phyloP scores from a whole-genome alignment of 768 basidiomycete genomes.

The Boletus subparvulus region DNA sequence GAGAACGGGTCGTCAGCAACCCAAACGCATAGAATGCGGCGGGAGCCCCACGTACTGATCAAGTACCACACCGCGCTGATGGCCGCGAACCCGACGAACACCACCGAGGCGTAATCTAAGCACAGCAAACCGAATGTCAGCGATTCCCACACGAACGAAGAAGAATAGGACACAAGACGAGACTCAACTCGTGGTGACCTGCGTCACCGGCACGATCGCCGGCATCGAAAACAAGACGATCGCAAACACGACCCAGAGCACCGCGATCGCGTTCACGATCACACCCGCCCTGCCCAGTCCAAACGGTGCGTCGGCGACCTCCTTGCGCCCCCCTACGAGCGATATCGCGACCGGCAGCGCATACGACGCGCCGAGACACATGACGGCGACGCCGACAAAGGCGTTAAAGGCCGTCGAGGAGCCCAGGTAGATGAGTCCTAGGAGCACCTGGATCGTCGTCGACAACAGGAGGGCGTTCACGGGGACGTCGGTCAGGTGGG shows the following conservation, averaged over 20 bases:
- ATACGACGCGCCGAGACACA: constrained; percentile 64
- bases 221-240: constrained; percentile 72
- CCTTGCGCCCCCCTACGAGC: constrained; percentile 42
- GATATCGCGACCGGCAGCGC: constrained; percentile 60
- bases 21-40: background rate
- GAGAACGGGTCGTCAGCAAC: background rate
- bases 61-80: constrained; percentile 63
- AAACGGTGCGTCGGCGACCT: constrained; percentile 51
- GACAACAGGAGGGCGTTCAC: constrained; percentile 62
- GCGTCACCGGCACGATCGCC: constrained; percentile 54
- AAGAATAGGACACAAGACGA: too few relatives aligned
- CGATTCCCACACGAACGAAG: too few relatives aligned
- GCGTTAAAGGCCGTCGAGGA: constrained; percentile 66
- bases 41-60: constrained; percentile 41
- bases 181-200: constrained; percentile 45
- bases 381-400: constrained; percentile 65
- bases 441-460: constrained; percentile 53
- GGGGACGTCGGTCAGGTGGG: constrained; percentile 46
- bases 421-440: constrained; percentile 64
- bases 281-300: constrained; percentile 45
- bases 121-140: background rate
- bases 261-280: constrained; percentile 48
- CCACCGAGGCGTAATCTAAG: constrained; percentile 64
- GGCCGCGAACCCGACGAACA: constrained; percentile 60
- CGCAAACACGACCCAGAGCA: constrained; percentile 61